Conservation (phyloP, 2,329 filamentous ascomycete species). For the Epichloe typhina region DNA sequence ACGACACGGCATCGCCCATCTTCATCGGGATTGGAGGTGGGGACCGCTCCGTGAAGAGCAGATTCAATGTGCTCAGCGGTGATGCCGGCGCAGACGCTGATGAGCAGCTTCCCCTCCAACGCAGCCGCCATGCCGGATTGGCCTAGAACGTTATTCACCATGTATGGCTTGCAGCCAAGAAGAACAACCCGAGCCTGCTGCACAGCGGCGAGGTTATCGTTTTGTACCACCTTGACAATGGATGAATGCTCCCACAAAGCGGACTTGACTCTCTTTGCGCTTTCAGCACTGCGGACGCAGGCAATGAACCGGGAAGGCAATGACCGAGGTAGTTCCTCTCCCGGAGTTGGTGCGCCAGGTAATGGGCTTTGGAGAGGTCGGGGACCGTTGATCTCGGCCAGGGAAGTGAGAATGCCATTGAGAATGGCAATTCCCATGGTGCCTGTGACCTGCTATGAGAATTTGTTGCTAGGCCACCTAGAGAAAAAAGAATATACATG, state of each 20-base stretch:
- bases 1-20: slow-evolving; percentile 50
- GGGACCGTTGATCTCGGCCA: slow-evolving; percentile 38
- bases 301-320: slow-evolving; percentile 69
- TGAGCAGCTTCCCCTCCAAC: slow-evolving; percentile 65
- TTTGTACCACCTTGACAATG: slow-evolving; percentile 52
- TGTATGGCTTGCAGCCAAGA: slow-evolving; percentile 69
- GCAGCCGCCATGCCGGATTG: slow-evolving; percentile 58
- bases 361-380: slow-evolving; percentile 30
- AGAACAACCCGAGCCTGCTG: slow-evolving; percentile 59
- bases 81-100: slow-evolving; percentile 71
- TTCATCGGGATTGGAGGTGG: slow-evolving; percentile 30
- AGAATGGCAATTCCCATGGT: slow-evolving; percentile 81
- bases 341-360: slow-evolving; percentile 30
- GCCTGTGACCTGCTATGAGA: slow-evolving; percentile 31
- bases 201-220: slow-evolving; percentile 57
- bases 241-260: slow-evolving; percentile 51
- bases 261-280: slow-evolving; percentile 53
- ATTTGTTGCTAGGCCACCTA: not conserved
- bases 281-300: slow-evolving; percentile 59
- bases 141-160: slow-evolving; percentile 54
- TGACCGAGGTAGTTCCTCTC: slow-evolving; percentile 36
- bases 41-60: slow-evolving; percentile 44
- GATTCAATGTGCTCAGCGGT: slow-evolving; percentile 54
- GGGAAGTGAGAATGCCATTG: slow-evolving; percentile 61
- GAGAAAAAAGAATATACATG: not conserved